A percentile compares a stretch with the other conserved stretches of the same genome.
phyloP scores from a whole-genome alignment of 805 yeast genomes.

The Cyberlindnera bimundalis region DNA sequence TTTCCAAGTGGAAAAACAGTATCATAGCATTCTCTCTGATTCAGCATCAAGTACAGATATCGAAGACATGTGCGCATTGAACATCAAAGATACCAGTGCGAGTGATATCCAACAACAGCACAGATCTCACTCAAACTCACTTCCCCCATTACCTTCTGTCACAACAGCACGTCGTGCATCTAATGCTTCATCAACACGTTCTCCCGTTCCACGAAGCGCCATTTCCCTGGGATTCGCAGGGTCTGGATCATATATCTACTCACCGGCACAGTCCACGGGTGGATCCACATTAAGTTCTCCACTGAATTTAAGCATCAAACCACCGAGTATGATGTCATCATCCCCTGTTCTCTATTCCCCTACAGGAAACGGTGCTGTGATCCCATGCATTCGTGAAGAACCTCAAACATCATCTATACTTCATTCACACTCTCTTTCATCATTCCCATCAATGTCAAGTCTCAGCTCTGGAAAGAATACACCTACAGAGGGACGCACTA shows the following conservation, averaged over 20 bases:
- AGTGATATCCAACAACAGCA: slow-evolving; percentile 5
- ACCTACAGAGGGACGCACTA: slow-evolving; percentile 9
- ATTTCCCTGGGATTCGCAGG: slow-evolving; percentile 24
- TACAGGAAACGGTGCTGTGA: slow-evolving; percentile 12
- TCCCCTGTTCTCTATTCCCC: slow-evolving; percentile 29
- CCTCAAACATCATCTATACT: slow-evolving; percentile 2
- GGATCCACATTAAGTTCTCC: slow-evolving; percentile 7
- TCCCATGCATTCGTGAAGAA: slow-evolving; percentile 21
- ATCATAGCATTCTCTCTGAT: slow-evolving; percentile 24
- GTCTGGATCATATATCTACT: slow-evolving; percentile 23
- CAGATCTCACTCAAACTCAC: slow-evolving; percentile 26
- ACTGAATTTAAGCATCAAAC: slow-evolving; percentile 17
- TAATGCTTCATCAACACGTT: slow-evolving; percentile 24
- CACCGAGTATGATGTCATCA: slow-evolving; percentile 19
- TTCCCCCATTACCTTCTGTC: slow-evolving; percentile 34
- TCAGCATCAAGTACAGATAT: slow-evolving; percentile 3
- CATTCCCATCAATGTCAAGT: slow-evolving; percentile 27
- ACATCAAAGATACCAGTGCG: slow-evolving; percentile 3
- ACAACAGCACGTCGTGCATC: slow-evolving; percentile 30
- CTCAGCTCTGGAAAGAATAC: slow-evolving; percentile 18
- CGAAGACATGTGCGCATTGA: slow-evolving; percentile 4
- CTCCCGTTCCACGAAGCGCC: slow-evolving; percentile 27
- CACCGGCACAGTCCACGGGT: slow-evolving; percentile 17
- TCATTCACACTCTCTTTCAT: slow-evolving; percentile 13
- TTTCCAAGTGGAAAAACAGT: slow-evolving; percentile 44